Conservation (phyloP, 2,329 filamentous ascomycete genomes). For the Acarospora socialis region DNA sequence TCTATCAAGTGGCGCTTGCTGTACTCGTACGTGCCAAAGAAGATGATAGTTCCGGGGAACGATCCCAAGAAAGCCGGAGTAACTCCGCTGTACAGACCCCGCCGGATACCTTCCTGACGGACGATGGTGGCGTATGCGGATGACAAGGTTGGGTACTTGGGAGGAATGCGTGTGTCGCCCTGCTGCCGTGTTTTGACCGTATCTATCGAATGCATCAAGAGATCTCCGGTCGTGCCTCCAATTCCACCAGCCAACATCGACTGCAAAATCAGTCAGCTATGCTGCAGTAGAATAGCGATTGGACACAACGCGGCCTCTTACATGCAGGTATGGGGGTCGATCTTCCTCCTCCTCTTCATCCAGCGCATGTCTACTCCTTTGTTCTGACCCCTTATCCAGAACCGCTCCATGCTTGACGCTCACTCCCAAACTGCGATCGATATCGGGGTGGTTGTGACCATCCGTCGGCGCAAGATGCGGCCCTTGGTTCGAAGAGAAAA, state of each 20-base stretch:
- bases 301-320: constrained; percentile 26
- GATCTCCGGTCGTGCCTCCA: constrained; percentile 84
- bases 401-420: constrained; percentile 11
- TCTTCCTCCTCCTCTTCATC: constrained; percentile 38
- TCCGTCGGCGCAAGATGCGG: constrained; percentile 18
- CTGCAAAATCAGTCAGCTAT: constrained; percentile 32
- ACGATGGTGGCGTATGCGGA: constrained; percentile 88
- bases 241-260: constrained; percentile 91
- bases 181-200: constrained; percentile 98
- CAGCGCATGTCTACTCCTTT: constrained; percentile 20
- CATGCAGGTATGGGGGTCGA: constrained; percentile 50
- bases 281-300: constrained; percentile 5
- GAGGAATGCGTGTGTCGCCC: constrained; percentile 82
- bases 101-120: constrained; percentile 73
- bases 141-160: constrained; percentile 81
- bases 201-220: constrained; percentile 97
- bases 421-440: constrained; percentile 14
- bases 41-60: constrained; percentile 83
- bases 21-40: constrained; percentile 94
- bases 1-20: constrained; percentile 86
- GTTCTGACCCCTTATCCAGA: constrained; percentile 27
- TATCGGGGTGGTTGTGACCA: constrained; percentile 20
- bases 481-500: constrained; percentile 33
- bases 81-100: constrained; percentile 88
- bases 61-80: constrained; percentile 80